phyloP scores from a whole-genome alignment of 495 filamentous ascomycete genomes.

The Talaromyces liani region DNA sequence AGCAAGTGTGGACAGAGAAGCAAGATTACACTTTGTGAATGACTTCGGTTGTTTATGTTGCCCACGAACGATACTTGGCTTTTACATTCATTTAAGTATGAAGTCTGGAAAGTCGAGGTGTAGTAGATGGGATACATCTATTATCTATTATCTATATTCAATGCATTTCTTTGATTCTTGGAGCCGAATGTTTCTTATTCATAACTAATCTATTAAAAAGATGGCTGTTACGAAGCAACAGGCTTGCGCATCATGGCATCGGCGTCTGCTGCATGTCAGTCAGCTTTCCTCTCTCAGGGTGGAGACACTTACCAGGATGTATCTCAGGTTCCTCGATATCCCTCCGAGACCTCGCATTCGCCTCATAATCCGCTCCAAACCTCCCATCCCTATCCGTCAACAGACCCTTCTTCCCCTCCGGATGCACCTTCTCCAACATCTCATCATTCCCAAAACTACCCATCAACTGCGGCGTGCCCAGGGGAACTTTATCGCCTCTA shows the following conservation, averaged over 20 bases:
- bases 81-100: conserved; percentile 46
- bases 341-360: conserved; percentile 57
- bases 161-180: neutral
- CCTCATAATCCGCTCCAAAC: conserved; percentile 52
- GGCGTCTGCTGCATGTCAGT: conserved; percentile 27
- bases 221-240: neutral
- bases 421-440: conserved; percentile 50
- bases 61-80: conserved; percentile 36
- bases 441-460: conserved; percentile 56
- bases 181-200: neutral
- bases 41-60: conserved; percentile 14
- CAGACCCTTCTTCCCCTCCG: conserved; percentile 48
- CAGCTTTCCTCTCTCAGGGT: neutral
- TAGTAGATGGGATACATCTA: conserved; percentile 34
- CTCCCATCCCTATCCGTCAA: conserved; percentile 58
- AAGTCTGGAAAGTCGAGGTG: conserved; percentile 40
- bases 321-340: conserved; percentile 51
- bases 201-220: neutral
- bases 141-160: neutral
- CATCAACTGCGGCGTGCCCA: conserved; percentile 74
- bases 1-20: conserved; percentile 62
- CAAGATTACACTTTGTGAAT: conserved; percentile 41
- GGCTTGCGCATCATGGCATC: conserved; percentile 25
- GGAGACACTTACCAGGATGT: conserved; percentile 40
- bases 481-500: conserved; percentile 64